Conservation (phyloP, 768 basidiomycete species). For the Leccinum truebloodii region DNA sequence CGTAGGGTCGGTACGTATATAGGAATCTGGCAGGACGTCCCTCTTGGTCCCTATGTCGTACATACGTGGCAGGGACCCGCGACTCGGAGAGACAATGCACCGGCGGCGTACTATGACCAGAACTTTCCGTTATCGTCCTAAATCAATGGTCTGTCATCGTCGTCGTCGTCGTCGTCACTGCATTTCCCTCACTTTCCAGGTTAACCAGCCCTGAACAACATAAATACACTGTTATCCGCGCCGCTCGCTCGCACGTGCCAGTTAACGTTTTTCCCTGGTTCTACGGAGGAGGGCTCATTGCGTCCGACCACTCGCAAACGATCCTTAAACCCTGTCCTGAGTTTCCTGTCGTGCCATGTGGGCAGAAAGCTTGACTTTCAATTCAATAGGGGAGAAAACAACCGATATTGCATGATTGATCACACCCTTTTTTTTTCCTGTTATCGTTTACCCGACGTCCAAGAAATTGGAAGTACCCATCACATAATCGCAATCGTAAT, state of each 20-base stretch:
- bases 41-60: background rate
- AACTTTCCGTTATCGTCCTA: background rate
- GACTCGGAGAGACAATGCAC: background rate
- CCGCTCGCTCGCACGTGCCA: background rate
- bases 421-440: background rate
- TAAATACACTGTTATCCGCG: too few relatives aligned
- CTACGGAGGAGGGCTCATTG: background rate
- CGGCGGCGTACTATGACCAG: background rate
- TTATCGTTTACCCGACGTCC: conserved; percentile 2
- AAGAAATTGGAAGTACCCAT: conserved; percentile 1
- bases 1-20: conserved; percentile 2
- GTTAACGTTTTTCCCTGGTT: background rate
- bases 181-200: background rate
- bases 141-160: background rate
- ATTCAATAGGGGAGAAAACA: background rate
- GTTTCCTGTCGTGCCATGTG: background rate
- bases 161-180: background rate
- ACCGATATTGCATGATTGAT: background rate
- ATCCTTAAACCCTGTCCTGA: background rate
- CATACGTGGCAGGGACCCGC: background rate
- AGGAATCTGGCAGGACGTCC: background rate
- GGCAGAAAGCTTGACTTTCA: background rate
- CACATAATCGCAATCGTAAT: conserved; percentile 1
- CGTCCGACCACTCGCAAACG: background rate
- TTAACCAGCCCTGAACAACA: background rate